Evolutionary conservation across 805 yeast genomes (phyloP).

Genomic region (Candida incommunis): DNA sequence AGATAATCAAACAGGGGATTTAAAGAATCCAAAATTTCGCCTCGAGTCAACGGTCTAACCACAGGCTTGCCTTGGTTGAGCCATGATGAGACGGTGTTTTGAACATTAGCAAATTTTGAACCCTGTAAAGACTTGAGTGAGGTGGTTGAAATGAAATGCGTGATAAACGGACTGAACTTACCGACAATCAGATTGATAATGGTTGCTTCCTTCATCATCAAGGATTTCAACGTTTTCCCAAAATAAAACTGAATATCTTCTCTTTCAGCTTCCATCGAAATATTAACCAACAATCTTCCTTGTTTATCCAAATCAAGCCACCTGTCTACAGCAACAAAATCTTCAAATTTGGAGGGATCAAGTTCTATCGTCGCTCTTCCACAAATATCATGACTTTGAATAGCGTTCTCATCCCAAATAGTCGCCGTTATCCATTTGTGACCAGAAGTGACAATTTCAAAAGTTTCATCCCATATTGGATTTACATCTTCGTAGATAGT

Average conservation of each 20-base stretch:
- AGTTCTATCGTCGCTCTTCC: conserved; percentile 50
- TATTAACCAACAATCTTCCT: conserved; percentile 51
- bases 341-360: conserved; percentile 46
- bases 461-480: conserved; percentile 83
- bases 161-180: conserved; percentile 53
- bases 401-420: conserved; percentile 52
- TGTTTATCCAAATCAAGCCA: conserved; percentile 48
- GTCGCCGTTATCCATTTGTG: conserved; percentile 39
- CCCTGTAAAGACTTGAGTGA: conserved; percentile 34
- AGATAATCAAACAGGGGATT: conserved; percentile 62
- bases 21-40: conserved; percentile 46
- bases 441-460: conserved; percentile 38
- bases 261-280: conserved; percentile 67
- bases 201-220: conserved; percentile 51
- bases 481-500: conserved; percentile 43
- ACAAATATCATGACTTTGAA: conserved; percentile 44
- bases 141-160: conserved; percentile 38
- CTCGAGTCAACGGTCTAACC: conserved; percentile 9
- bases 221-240: conserved; percentile 57
- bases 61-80: conserved; percentile 14
- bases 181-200: conserved; percentile 57
- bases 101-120: conserved; percentile 7
- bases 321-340: conserved; percentile 53
- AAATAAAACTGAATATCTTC: conserved; percentile 70
- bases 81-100: conserved; percentile 19